Conservation (phyloP, 2,329 filamentous ascomycete species). For the Erysiphe pulchra region DNA sequence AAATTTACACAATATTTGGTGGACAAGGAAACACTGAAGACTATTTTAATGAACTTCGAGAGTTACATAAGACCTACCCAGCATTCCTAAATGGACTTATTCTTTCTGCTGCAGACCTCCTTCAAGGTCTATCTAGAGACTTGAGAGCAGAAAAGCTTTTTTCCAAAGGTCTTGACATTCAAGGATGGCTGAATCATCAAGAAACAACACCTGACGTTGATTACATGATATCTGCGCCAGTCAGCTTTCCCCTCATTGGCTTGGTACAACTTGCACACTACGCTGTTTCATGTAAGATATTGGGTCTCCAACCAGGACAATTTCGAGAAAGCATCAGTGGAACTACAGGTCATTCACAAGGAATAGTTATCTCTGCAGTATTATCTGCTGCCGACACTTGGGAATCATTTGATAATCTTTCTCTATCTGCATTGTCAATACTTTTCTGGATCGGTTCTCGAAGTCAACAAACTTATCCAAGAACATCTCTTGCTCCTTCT, state of each 20-base stretch:
- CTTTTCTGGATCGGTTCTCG: conserved; percentile 97
- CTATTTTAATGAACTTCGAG: conserved; percentile 91
- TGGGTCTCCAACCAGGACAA: conserved; percentile 73
- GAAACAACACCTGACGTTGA: conserved; percentile 83
- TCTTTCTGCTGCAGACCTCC: conserved; percentile 52
- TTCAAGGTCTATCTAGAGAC: conserved; percentile 65
- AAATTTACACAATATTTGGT: conserved; percentile 82
- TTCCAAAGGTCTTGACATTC: conserved; percentile 83
- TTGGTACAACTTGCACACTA: conserved; percentile 92
- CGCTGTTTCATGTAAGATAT: conserved; percentile 72
- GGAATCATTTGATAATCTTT: conserved; percentile 68
- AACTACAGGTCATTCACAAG: conserved; percentile 88
- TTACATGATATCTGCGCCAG: conserved; percentile 80
- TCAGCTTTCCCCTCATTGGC: conserved; percentile 89
- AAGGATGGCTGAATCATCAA: conserved; percentile 73
- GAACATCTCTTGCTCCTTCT: conserved; percentile 74
- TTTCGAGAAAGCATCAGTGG: conserved; percentile 65
- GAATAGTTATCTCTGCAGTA: conserved; percentile 76
- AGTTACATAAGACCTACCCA: conserved; percentile 75
- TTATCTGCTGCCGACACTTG: conserved; percentile 79
- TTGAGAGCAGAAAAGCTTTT: conserved; percentile 84
- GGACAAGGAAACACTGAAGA: conserved; percentile 98
- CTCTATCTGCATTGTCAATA: conserved; percentile 61
- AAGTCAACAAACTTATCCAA: conserved; percentile 90
- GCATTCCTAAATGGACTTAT: conserved; percentile 76